Base-by-base conservation (phyloP, 805 yeast species). In the Ogataea minuta region DNA sequence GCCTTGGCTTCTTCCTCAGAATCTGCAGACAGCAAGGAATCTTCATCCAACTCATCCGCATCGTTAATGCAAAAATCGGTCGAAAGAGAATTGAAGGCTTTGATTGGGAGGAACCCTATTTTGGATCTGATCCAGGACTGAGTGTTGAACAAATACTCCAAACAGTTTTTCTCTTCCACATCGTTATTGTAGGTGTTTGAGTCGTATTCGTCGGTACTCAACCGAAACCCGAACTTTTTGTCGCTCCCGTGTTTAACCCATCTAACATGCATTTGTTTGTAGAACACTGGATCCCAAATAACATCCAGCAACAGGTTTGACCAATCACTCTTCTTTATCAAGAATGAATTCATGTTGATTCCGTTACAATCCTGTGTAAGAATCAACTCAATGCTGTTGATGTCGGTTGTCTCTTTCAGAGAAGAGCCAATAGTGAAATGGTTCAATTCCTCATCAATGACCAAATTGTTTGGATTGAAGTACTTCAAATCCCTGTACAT, bases 291-390 rank as follows among this genome's bases (percentile, higher is more conserved):
- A 36, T 68, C 72, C 60, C 68, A 68, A n/a, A 67, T 43, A 4
- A 58, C 39, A 46, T 68, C 72, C 12, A 68, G 41, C 24, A 68
- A 46, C 10, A 63, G 44, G 23, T 57, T 57, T 2, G 71, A 49
- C 72, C 72, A 68, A 23, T 55, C 53, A 2, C 68, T 59, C 48
- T 63, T 67, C 31, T 60, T 60, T 21, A 68, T 53, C 14, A 68
- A 48, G 43, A 68, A 68, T 4, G 71, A 66, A 38, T 66, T 63
- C 32, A 68, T 41, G 47, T 63, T 68, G 46, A 68, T 64, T 2
- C 72, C 72, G 46, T 63, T 62, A 47, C 72, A 68, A 47, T 68
- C 72, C 47, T 67, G 71, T 0, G 70, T 50, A 19, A 68, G 31
- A 14, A 68, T 53, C 36, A 67, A 43, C 44, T 67, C 68, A 9